A percentile compares a stretch with the other conserved stretches of the same genome.
Conservation (phyloP, 1,284 basidiomycete genomes). For the Hypsizygus ulmarius region DNA sequence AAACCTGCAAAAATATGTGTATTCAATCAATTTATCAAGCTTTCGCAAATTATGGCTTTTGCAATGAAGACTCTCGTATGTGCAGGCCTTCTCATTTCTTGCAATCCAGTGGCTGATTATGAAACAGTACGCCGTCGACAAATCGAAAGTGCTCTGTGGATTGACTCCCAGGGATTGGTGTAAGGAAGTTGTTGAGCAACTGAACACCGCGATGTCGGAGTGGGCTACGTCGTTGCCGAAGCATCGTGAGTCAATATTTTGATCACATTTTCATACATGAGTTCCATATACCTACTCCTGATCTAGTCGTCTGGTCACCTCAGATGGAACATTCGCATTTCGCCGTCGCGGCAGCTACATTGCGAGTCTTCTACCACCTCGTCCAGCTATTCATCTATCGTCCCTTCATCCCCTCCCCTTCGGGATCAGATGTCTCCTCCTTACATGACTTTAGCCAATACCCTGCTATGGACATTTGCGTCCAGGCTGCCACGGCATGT, state of each 20-base stretch:
- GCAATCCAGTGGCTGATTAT: slow-evolving; percentile 7
- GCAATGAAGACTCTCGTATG: slow-evolving; percentile 69
- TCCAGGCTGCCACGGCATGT: slow-evolving; percentile 62
- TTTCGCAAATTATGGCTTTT: slow-evolving; percentile 72
- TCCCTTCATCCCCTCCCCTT: slow-evolving; percentile 60
- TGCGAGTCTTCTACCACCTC: slow-evolving; percentile 71
- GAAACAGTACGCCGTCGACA: slow-evolving; percentile 69
- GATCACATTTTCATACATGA: background rate
- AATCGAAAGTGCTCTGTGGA: slow-evolving; percentile 51
- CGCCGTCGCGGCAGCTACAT: slow-evolving; percentile 65
- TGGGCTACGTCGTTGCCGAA: slow-evolving; percentile 73
- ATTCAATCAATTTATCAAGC: slow-evolving; percentile 67
- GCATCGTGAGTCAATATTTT: slow-evolving; percentile 46
- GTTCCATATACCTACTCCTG: background rate
- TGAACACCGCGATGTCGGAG: slow-evolving; percentile 68
- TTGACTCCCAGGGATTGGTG: slow-evolving; percentile 41
- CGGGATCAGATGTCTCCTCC: slow-evolving; percentile 16
- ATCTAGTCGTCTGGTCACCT: slow-evolving; percentile 67
- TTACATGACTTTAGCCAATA: slow-evolving; percentile 32
- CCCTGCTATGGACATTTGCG: slow-evolving; percentile 62
- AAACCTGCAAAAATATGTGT: slow-evolving; percentile 59
- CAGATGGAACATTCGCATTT: slow-evolving; percentile 50
- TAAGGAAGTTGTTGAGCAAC: slow-evolving; percentile 63
- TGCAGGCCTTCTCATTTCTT: slow-evolving; percentile 10
- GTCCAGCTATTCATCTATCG: slow-evolving; percentile 73